phyloP scores from a whole-genome alignment of 2,329 filamentous ascomycete genomes.

The Paracoccidioides lutzii region DNA sequence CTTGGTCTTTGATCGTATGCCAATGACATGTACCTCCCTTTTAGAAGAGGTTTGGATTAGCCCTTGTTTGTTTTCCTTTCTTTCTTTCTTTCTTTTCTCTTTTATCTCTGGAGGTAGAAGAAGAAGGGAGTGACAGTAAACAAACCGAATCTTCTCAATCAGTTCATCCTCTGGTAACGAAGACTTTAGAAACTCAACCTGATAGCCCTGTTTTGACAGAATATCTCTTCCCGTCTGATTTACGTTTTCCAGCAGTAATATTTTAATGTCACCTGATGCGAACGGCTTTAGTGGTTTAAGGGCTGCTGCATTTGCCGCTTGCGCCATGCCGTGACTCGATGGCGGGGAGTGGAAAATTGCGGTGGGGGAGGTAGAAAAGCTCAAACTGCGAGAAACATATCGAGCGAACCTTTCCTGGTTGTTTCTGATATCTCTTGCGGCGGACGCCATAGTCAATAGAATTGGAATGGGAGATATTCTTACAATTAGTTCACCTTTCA shows the following conservation, averaged over 20 bases:
- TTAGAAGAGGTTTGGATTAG: background rate
- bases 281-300: slow-evolving; percentile 84
- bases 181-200: slow-evolving; percentile 82
- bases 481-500: background rate
- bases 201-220: slow-evolving; percentile 74
- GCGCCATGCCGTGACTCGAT: slow-evolving; percentile 46
- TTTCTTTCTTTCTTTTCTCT: background rate
- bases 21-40: slow-evolving; percentile 91
- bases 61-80: background rate
- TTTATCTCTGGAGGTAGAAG: background rate
- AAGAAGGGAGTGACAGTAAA: slow-evolving; percentile 10
- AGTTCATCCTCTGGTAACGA: slow-evolving; percentile 85
- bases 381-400: slow-evolving; percentile 47
- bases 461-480: slow-evolving; percentile 3
- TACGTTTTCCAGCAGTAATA: slow-evolving; percentile 88
- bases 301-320: slow-evolving; percentile 29
- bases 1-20: slow-evolving; percentile 96
- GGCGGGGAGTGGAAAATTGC: slow-evolving; percentile 62
- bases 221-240: slow-evolving; percentile 82
- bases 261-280: slow-evolving; percentile 90
- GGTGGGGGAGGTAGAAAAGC: slow-evolving; percentile 61
- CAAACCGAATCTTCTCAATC: slow-evolving; percentile 88
- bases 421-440: slow-evolving; percentile 25
- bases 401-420: slow-evolving; percentile 21
- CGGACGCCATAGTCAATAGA: slow-evolving; percentile 16